Evolutionary conservation across 2,329 filamentous ascomycete genomes (phyloP), one percentile per base, ranked within the genome.

Genomic region (Ploettnerulaceae sp.): DNA sequence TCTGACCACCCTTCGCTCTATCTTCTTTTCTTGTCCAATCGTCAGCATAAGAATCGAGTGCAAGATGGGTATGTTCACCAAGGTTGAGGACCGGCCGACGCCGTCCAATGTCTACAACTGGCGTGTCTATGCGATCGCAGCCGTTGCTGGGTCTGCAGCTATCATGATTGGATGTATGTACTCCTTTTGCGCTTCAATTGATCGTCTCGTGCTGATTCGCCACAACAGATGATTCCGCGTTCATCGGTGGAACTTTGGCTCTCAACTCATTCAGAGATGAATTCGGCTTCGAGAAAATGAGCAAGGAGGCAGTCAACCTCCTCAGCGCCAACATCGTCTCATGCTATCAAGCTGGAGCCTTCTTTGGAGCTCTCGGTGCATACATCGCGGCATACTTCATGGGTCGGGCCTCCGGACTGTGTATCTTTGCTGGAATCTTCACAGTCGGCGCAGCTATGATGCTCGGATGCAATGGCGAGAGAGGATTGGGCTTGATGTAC

Each of bases 271-370:
- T 90, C 66, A 72, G 71, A 34, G 59, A 71, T 1, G 86, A 90
- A 61, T 91, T 91, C 63, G 58, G 70, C 11, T 82, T 89, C 57
- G 68, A 64, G 2, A 45, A 76, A 82, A 67, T 65, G 62, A 4
- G 48, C 2, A 44, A 62, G 0, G 45, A 58, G 3, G 61, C 76
- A n/a, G 67, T 81, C 20, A 74, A 80, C 22, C 66, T 85, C 3
- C 69, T 85, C 37, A 82, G 80, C 59, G 72, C 82, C 58, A 91
- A 90, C 64, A 89, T 90, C 51, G 86, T 89, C 41, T 89, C 83
- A 20, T 77, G 84, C 44, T 90, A 88, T 68, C 87, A 91, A 66
- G 87, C 86, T 7, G 86, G 86, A 49, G 86, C 86, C 49, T 90
- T 93, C 69, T 90, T 91, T 57, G 87, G 87, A 40, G 79, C 82